A percentile compares a stretch with the other conserved stretches of the same genome.
These are phyloP conservation scores for Zygnema circumcarinatum DNA, from an alignment of 139 green algal species.

Conservation along the genomic window DNA sequence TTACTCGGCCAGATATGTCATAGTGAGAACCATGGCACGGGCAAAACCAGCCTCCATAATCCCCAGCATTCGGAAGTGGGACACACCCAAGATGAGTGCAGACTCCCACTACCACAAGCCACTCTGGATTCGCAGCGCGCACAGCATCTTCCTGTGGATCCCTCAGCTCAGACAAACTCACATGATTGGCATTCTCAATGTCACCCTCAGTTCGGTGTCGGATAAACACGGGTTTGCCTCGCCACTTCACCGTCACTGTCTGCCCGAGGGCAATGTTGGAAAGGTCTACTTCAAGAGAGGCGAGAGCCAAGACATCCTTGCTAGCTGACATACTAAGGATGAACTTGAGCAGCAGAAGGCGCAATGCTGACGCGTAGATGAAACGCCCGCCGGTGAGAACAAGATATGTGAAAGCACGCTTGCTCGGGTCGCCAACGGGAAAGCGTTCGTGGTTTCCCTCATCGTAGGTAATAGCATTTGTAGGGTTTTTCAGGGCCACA, in stretches of 20 bases:
- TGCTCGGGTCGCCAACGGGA: conserved; percentile 79
- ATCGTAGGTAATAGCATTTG: conserved; percentile 82
- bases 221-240: conserved; percentile 99
- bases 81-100: conserved; percentile 99
- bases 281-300: conserved; percentile 76
- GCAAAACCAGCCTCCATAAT: conserved; percentile 98
- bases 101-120: conserved; percentile 96
- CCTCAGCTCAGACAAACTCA: conserved; percentile 80
- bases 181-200: conserved; percentile 77
- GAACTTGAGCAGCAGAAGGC: conserved; percentile 96
- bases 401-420: conserved; percentile 96
- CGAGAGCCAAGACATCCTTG: conserved; percentile 67
- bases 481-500: conserved; percentile 80
- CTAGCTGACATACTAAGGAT: conserved; percentile 88
- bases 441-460: conserved; percentile 83
- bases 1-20: conserved; percentile 91
- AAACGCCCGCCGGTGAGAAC: conserved; percentile 96
- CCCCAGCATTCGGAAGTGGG: conserved; percentile 93
- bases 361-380: conserved; percentile 94
- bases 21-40: conserved; percentile 96
- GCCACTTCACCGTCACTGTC: conserved; percentile 98
- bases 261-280: conserved; percentile 82
- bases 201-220: conserved; percentile 82
- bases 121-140: conserved; percentile 74
- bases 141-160: conserved; percentile 79